Conservation (phyloP, 2,329 filamentous ascomycete species). For the Trichoderma hamatum region DNA sequence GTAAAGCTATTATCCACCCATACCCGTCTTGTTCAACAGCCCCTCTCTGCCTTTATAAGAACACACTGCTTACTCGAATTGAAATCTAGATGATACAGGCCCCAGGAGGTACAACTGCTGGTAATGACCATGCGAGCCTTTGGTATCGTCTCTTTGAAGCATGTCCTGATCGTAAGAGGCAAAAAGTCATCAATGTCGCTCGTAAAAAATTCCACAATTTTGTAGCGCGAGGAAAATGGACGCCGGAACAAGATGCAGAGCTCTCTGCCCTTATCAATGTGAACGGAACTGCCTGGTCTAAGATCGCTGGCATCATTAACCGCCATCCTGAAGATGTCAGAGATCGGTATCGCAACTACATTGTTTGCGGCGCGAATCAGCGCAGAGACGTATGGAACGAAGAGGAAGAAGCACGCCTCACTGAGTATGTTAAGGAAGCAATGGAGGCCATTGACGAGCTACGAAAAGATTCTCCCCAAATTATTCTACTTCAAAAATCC, state of each 20-base stretch:
- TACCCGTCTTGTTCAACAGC: background rate
- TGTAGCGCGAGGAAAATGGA: slow-evolving; percentile 54
- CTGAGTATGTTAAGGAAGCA: slow-evolving; percentile 55
- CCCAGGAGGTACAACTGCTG: slow-evolving; percentile 42
- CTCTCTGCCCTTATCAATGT: slow-evolving; percentile 41
- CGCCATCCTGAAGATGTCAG: slow-evolving; percentile 67
- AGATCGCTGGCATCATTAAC: slow-evolving; percentile 64
- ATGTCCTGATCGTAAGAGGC: slow-evolving; percentile 54
- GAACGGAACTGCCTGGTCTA: slow-evolving; percentile 59
- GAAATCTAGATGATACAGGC: slow-evolving; percentile 42
- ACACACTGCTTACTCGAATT: slow-evolving; percentile 14
- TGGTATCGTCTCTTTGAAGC: slow-evolving; percentile 54
- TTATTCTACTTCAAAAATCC: slow-evolving; percentile 42
- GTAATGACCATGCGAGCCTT: slow-evolving; percentile 46
- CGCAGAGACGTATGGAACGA: slow-evolving; percentile 61
- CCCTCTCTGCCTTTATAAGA: background rate
- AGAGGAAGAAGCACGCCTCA: slow-evolving; percentile 60
- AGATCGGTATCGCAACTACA: slow-evolving; percentile 71
- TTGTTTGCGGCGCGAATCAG: slow-evolving; percentile 59
- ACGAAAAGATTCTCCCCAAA: slow-evolving; percentile 37
- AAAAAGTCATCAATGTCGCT: slow-evolving; percentile 59
- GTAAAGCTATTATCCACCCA: slow-evolving; percentile 34
- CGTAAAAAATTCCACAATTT: slow-evolving; percentile 69
- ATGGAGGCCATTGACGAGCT: slow-evolving; percentile 52
- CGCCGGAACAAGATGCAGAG: slow-evolving; percentile 43